Percentiles rank a stretch among this genome's conserved stretches.
Conservation (phyloP, 768 basidiomycete genomes). For the Plicaturopsis crispa region DNA sequence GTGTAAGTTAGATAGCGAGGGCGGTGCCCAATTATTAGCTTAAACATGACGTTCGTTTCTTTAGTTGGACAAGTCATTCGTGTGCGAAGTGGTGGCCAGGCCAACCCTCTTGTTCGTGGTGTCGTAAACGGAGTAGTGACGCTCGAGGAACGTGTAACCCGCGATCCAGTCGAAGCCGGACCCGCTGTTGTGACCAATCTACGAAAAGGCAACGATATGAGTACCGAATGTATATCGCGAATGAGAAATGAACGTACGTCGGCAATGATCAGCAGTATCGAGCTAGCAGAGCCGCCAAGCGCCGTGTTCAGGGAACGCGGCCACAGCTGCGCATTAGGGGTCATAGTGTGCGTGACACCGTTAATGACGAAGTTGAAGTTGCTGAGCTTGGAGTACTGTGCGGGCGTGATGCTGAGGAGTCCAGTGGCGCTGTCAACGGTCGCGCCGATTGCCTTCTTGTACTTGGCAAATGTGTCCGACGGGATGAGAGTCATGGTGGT, state of each 20-base stretch:
- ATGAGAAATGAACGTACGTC: conserved; percentile 10
- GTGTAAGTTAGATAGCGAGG: too few species aligned
- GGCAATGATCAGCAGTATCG: conserved; percentile 21
- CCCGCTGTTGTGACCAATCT: not conserved
- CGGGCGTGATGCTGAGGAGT: conserved; percentile 17
- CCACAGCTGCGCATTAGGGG: conserved; percentile 24
- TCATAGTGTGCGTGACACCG: conserved; percentile 11
- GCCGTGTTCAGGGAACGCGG: conserved; percentile 21
- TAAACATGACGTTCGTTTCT: too few species aligned
- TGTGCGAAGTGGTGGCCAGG: conserved; percentile 30
- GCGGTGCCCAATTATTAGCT: too few species aligned
- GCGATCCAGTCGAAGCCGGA: not conserved
- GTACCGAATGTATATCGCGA: not conserved
- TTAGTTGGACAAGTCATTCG: too few species aligned
- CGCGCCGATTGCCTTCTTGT: conserved; percentile 19
- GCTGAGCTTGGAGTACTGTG: conserved; percentile 17
- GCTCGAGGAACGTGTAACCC: conserved; percentile 15
- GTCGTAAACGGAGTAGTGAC: conserved; percentile 37
- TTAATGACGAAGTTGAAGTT: conserved; percentile 20
- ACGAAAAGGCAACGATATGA: not conserved
- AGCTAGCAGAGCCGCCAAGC: conserved; percentile 17
- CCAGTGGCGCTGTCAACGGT: conserved; percentile 18
- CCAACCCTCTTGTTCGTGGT: conserved; percentile 30
- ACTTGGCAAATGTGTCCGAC: conserved; percentile 15
- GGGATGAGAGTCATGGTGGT: conserved; percentile 7